Percentiles rank a stretch among this genome's conserved stretches.
Conservation (phyloP, 345 rosid species). For the Arabidopsis suecica region DNA sequence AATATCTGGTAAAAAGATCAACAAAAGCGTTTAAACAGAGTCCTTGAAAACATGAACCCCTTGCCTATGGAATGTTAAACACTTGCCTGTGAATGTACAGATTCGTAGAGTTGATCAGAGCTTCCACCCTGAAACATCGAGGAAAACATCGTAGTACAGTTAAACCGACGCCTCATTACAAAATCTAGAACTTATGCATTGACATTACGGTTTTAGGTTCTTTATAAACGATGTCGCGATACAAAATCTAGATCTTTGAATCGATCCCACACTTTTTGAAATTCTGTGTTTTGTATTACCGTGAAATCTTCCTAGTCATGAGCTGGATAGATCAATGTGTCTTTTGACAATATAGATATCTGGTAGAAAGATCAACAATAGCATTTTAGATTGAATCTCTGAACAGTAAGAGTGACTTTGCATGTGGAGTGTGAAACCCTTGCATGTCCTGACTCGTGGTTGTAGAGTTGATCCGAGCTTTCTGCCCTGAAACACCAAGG, state of each 20-base stretch:
- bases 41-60: not conserved
- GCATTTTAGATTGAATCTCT: not conserved
- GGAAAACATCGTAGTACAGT: not conserved
- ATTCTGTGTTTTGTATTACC: constrained; percentile 56
- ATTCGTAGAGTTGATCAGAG: constrained; percentile 79
- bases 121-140: constrained; percentile 73
- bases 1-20: constrained; percentile 64
- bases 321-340: constrained; percentile 77
- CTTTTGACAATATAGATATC: constrained; percentile 64
- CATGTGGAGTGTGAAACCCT: not conserved
- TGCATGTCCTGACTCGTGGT: constrained; percentile 56
- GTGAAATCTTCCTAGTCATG: constrained; percentile 86
- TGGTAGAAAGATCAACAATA: constrained; percentile 39
- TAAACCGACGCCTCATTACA: constrained; percentile 5
- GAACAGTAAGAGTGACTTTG: not conserved
- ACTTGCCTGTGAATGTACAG: constrained; percentile 94
- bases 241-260: too few relatives aligned
- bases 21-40: not conserved
- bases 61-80: not conserved
- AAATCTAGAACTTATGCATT: not conserved
- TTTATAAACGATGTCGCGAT: too few relatives aligned
- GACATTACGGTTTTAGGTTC: too few relatives aligned
- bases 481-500: constrained; percentile 62
- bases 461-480: constrained; percentile 74
- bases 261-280: too few relatives aligned